Evolutionary conservation across 2,329 filamentous ascomycete genomes (phyloP).

Genomic region (Cercospora sp.): DNA sequence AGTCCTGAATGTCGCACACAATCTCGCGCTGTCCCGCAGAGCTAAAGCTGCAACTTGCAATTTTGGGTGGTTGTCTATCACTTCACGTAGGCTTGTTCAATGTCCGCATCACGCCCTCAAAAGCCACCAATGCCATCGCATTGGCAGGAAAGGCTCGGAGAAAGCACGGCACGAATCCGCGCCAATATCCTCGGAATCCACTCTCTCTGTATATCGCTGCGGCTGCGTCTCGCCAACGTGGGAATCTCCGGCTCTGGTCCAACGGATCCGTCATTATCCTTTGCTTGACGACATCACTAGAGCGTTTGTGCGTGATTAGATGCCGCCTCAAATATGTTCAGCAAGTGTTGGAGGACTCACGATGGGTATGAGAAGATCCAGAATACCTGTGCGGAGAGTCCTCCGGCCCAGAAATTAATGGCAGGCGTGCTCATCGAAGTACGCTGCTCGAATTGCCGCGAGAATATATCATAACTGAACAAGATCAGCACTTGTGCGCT

Average conservation of each 20-base stretch:
- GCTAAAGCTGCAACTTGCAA: background rate
- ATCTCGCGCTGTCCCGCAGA: background rate
- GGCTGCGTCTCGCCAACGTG: slow-evolving; percentile 77
- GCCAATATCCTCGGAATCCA: slow-evolving; percentile 80
- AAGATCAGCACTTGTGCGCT: background rate
- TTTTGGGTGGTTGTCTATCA: background rate
- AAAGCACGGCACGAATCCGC: slow-evolving; percentile 92
- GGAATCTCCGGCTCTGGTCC: slow-evolving; percentile 69
- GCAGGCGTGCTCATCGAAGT: slow-evolving; percentile 74
- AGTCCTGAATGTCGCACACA: background rate
- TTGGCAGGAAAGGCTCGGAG: slow-evolving; percentile 93
- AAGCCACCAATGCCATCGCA: slow-evolving; percentile 87
- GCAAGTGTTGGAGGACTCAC: background rate
- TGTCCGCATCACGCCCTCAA: slow-evolving; percentile 69
- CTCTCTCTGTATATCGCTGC: slow-evolving; percentile 71
- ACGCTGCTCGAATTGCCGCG: slow-evolving; percentile 63
- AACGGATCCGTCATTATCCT: slow-evolving; percentile 94
- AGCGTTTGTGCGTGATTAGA: background rate
- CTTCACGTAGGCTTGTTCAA: slow-evolving; percentile 25
- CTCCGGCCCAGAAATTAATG: slow-evolving; percentile 97
- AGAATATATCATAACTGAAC: slow-evolving; percentile 73
- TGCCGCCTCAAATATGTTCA: background rate
- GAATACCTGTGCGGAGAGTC: slow-evolving; percentile 88
- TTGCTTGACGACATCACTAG: slow-evolving; percentile 68
- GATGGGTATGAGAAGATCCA: slow-evolving; percentile 61